A percentile compares a stretch with the other conserved stretches of the same genome.
Evolutionary conservation across 805 yeast species (phyloP).

Genomic region (Schwanniomyces sp.): DNA sequence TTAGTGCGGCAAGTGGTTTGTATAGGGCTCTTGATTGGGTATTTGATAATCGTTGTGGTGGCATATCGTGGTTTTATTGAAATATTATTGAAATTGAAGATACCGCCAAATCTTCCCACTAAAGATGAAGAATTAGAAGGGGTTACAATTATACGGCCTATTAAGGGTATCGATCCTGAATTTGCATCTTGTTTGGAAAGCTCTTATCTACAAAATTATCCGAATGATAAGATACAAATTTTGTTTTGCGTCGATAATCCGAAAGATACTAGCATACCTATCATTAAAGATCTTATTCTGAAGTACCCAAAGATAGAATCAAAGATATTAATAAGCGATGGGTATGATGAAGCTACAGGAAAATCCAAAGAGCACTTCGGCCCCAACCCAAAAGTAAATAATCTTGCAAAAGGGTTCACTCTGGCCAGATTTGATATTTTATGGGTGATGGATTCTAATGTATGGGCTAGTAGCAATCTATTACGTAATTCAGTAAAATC

Average conservation of each 20-base stretch:
- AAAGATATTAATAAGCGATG: conserved; percentile 45
- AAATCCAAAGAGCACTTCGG: conserved; percentile 53
- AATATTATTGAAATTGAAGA: conserved; percentile 29
- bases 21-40: conserved; percentile 34
- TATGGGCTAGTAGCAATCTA: conserved; percentile 69
- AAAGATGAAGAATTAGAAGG: conserved; percentile 22
- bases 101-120: conserved; percentile 8
- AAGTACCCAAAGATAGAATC: conserved; percentile 61
- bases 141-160: conserved; percentile 78
- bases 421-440: conserved; percentile 68
- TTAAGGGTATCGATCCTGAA: conserved; percentile 82
- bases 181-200: conserved; percentile 65
- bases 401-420: conserved; percentile 76
- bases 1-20: conserved; percentile 1
- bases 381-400: conserved; percentile 88
- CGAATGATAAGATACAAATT: conserved; percentile 58
- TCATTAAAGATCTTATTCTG: conserved; percentile 49
- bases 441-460: conserved; percentile 87
- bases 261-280: conserved; percentile 62
- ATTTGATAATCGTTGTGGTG: conserved; percentile 32
- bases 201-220: conserved; percentile 68
- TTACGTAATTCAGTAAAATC: conserved; percentile 62
- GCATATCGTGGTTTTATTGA: conserved; percentile 43
- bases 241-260: conserved; percentile 71
- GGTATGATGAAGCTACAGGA: conserved; percentile 11